Percentiles rank a stretch among this genome's conserved stretches.
These are phyloP conservation scores for Verticillium tricorpus DNA, from an alignment of 2,329 filamentous ascomycete genomes.

Conservation along the genomic window DNA sequence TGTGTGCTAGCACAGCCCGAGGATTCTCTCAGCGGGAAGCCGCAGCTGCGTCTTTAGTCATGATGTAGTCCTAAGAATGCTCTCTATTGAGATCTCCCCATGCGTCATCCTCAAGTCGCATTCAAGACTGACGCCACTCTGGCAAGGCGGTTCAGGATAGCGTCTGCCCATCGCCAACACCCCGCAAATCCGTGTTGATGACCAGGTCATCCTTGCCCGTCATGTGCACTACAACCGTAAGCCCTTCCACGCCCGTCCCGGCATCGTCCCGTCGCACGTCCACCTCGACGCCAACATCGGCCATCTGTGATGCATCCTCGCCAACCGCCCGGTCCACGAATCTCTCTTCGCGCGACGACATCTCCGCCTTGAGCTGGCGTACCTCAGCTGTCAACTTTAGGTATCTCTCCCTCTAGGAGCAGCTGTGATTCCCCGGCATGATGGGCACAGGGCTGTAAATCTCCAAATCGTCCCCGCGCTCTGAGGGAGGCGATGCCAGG, in stretches of 20 bases:
- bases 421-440: constrained; percentile 33
- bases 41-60: no score
- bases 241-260: constrained; percentile 39
- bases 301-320: constrained; percentile 4
- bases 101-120: neutral
- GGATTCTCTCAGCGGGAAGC: no score
- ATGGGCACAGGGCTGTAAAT: constrained; percentile 26
- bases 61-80: neutral
- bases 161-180: neutral
- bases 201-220: constrained; percentile 45
- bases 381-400: constrained; percentile 35
- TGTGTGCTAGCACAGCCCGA: no score
- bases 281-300: constrained; percentile 16
- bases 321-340: constrained; percentile 8
- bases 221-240: constrained; percentile 48
- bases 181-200: constrained; percentile 42
- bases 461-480: constrained; percentile 14
- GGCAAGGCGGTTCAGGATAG: neutral
- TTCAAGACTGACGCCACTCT: no score
- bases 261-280: constrained; percentile 20
- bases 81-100: neutral
- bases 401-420: constrained; percentile 38
- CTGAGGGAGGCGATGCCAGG: neutral
- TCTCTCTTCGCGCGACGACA: constrained; percentile 19
- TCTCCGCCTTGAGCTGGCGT: constrained; percentile 34